Evolutionary conservation across 208 protist genomes (phyloP), one percentile per base, ranked within the genome.

Genomic region (Trypanosoma congolense): DNA sequence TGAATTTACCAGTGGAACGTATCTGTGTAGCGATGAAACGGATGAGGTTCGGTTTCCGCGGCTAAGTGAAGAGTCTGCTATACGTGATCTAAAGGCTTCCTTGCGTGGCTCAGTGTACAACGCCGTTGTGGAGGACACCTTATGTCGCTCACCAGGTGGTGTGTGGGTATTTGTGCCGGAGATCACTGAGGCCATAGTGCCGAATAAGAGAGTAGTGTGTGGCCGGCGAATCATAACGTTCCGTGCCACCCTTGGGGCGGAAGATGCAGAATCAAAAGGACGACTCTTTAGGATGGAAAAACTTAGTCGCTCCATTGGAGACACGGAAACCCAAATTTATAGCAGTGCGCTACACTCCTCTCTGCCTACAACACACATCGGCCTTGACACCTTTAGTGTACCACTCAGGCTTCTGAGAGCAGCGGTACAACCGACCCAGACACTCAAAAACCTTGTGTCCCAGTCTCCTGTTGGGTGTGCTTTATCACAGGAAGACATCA

Each of bases 361-460:
- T 6, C 33, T 10, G 40, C 40, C 29, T 14, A 42, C 12, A 45
- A 19, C 52, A 16, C 2, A 19, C 0, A 19, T 2, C 36, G n/a
- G 40, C 14, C 38, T 16, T 21, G 19, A 18, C 3, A 25, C 46
- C 26, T 45, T 65, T 40, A 36, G 24, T 26, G 73, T 64, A 0
- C 82, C 82, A 12, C 61, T 83, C 30, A 16, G 61, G n/a, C 59
- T 86, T 16, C 56, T 86, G 31, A 65, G 73, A 1, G 45, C 71
- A 12, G 43, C 61, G 4, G 75, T 86, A 46, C 49, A 64, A 10
- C 54, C 71, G 6, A 79, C 63, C 21, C 82, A 86, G 47, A 68
- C 70, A 19, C 55, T 90, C 12, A 86, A 84, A 51, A 84, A 83
- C 56, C 43, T 84, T n/a, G 44, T 90, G 3, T 45, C 68, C 1